Evolutionary conservation across 495 filamentous ascomycete genomes (phyloP).

Genomic region (Penicillium pulvis): DNA sequence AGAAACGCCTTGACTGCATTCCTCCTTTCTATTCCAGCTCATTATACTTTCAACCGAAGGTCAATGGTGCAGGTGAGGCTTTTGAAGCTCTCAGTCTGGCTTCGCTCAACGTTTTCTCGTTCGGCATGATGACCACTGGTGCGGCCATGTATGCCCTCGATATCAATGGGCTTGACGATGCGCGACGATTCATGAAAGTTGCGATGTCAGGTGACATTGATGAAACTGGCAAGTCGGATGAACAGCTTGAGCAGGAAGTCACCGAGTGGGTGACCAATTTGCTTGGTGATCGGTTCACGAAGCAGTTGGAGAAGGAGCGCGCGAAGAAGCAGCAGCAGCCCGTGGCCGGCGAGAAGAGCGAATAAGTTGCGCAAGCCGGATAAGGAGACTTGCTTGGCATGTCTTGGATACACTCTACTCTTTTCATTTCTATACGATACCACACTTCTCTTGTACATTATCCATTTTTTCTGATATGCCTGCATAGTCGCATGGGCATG

Average conservation of each 20-base stretch:
- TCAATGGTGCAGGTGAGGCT: slow-evolving; percentile 64
- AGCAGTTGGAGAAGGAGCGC: slow-evolving; percentile 38
- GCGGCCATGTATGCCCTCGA: slow-evolving; percentile 70
- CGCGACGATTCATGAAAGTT: slow-evolving; percentile 55
- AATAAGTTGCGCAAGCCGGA: not conserved
- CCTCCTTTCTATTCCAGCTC: slow-evolving; percentile 70
- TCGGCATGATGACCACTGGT: slow-evolving; percentile 68
- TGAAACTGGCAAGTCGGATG: slow-evolving; percentile 44
- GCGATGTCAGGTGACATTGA: slow-evolving; percentile 46
- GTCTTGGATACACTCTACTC: slow-evolving; percentile 24
- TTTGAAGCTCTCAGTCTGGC: slow-evolving; percentile 81
- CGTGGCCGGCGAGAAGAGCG: slow-evolving; percentile 13
- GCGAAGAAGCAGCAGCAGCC: slow-evolving; percentile 26
- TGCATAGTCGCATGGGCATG: slow-evolving; percentile 2
- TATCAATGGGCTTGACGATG: slow-evolving; percentile 69
- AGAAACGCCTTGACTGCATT: slow-evolving; percentile 52
- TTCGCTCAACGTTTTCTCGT: slow-evolving; percentile 73
- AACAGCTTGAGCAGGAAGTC: slow-evolving; percentile 66
- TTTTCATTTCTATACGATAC: slow-evolving; percentile 16
- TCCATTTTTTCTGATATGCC: slow-evolving; percentile 2
- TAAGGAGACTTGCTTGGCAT: not conserved
- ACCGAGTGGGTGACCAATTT: slow-evolving; percentile 70
- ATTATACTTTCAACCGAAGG: slow-evolving; percentile 40
- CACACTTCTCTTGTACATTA: slow-evolving; percentile 25
- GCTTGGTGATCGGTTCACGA: slow-evolving; percentile 55